Evolutionary conservation across 1,284 basidiomycete genomes (phyloP), one percentile per base, ranked within the genome.

Genomic region (Pholiota adiposa): DNA sequence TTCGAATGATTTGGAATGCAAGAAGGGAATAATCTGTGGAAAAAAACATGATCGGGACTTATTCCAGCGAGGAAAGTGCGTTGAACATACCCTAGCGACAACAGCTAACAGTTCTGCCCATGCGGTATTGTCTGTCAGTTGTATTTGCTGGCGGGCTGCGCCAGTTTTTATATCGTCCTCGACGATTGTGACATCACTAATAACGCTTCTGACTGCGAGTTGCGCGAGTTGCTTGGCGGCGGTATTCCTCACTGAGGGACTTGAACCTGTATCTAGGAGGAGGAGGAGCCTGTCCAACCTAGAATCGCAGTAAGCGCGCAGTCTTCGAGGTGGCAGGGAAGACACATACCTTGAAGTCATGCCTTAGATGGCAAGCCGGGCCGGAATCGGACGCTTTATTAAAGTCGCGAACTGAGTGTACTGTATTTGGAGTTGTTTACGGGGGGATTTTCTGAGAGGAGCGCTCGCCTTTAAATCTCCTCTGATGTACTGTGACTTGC

Each of bases 191-290:
- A 93, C 92, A 78, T 96, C 93, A 66, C 84, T 85, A 68, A 88
- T 86, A 64, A 95, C 86, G 68, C 87, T 88, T 74, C 92, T 89
- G 19, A 85, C 90, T 2, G 95, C 94, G 59, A 97, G 83, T 69
- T 96, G 92, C 1, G 94, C 96, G 44, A 97, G 84, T 74, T 97
- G 96, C 70, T 93, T 94, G 8, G 95, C 95, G 3, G 96, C 95
- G 16, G 95, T 96, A 63, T 88, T 87, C 70, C 94, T 86, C 61
- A 97, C 90, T 51, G 92, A 90, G 51, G 85, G 79, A 2, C 93
- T 93, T 29, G 94, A 95, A 51, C 95, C 96, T 46, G 93, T 93
- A 75, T 96, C 95, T 70, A 97, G 86, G 51, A 97, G 81, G 72
- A 93, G 85, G 69, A 97, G 89, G 79, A 97, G 89, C 74, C 94